Base-by-base conservation (phyloP, 768 basidiomycete species). In the Suillus brevipes region DNA sequence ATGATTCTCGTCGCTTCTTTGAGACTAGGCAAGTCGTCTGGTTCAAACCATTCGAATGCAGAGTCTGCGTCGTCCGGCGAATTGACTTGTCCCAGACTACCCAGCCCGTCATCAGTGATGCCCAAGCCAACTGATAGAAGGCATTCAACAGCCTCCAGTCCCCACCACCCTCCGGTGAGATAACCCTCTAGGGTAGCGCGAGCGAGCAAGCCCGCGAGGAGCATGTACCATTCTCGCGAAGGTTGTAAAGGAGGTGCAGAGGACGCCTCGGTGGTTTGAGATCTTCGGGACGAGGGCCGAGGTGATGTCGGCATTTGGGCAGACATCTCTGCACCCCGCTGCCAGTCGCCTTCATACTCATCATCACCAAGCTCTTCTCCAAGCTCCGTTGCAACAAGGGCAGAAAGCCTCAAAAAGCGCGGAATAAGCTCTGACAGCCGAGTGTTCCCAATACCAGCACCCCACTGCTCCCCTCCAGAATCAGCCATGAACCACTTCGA, bases 151-250 rank as follows among this genome's bases (percentile, higher is more conserved):
- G 89, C 87, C 45, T 87, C 84, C 1, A 84, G 77, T 1, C 94
- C 92, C 36, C 82, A 83, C 94, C 94, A 96, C 0, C 90, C 89
- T 12, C 87, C 89, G 2, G 87, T 88, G 53, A 95, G 81, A 72
- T 95, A 95, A 0, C 94, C 94, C 71, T 96, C 92, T 60, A 95
- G 77, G 23, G 88, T 90, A 0, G 92, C 92, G n/a, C 93, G 85
- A 6, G 92, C 92, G 36, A 94, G 79, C 28, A 96, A 78, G 2
- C 90, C 88, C 0, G 86, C 85, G 18, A 94, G 81, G 14, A 96
- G 82, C 77, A 89, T 82, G 75, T 94, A 95, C 94, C 94, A 95
- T 67, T 88, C 87, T 31, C 84, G 78, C 34, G 91, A 89, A 0
- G 93, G 93, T 2, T 82, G 80, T 40, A 91, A 74, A 0, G 89